Base-by-base conservation (phyloP, 768 basidiomycete species). In the Hysterangium stoloniferum region DNA sequence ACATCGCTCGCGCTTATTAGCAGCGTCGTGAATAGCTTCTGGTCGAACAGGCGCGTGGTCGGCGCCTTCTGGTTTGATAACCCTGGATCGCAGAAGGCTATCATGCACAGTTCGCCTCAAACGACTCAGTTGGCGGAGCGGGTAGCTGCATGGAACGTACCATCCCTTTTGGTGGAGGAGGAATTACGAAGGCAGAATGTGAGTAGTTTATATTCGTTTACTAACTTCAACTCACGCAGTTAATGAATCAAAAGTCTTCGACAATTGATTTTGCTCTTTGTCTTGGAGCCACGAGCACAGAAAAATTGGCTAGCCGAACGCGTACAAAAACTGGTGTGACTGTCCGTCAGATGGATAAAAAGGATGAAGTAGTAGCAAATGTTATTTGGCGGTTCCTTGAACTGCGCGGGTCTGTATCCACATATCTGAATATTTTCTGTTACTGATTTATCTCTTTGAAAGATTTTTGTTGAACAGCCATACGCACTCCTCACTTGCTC, bases 321-420 rank as follows among this genome's bases (percentile, higher is more conserved):
- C 86, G 85, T 65, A 73, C 76, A 34, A 86, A 82, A 69, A 60
- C 64, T n/a, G 71, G 59, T 45, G 57, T 66, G 28, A 59, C 69
- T 24, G 60, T 58, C 32, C 60, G 59, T 5, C 76, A 80, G 13
- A 74, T 99, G 24, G 95, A 98, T 54, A 97, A 96, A 71, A 98
- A 98, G 70, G 96, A 99, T 59, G 96, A 99, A 66, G 75, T 96
- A 0, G 96, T 99, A 3, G 94, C 94, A 6, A 99, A 99, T 62
- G 93, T 95, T 24, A 88, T 99, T 49, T 97, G 94, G 94, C 80
- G 95, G 47, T 97, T 98, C 78, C 77, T 99, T 50, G 95, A 97
- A 65, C 71, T 97, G 52, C 74, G 96, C 67, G 92, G 93, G 94
- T 95, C 67, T 63, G 84, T 77, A 52, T 56, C 28, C 37, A 20